These are phyloP conservation scores for Platanthera guangdongensis DNA, from an alignment of 106 monocot species.

Conservation along the genomic window DNA sequence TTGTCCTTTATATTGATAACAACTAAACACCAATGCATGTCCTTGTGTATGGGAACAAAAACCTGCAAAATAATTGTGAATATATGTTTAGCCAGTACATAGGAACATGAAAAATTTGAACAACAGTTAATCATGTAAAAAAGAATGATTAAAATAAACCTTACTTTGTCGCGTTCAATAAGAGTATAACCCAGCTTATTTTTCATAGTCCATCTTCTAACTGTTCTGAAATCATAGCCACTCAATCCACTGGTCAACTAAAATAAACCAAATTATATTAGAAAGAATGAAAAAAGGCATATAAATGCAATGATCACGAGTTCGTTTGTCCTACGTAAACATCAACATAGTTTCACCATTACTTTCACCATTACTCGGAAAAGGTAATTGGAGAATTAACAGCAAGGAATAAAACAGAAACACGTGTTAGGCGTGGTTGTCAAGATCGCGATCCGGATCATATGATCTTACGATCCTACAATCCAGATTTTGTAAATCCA, in stretches of 20 bases:
- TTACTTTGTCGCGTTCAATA: conserved; percentile 10
- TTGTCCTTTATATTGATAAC: conserved; percentile 58
- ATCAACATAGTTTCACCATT: not conserved
- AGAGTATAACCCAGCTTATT: conserved; percentile 4
- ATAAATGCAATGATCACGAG: not conserved
- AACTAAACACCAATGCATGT: conserved; percentile 64
- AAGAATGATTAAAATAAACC: not conserved
- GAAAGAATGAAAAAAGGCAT: not conserved
- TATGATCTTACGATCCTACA: too few relatives aligned
- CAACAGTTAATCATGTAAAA: not conserved
- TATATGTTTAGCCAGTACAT: not conserved
- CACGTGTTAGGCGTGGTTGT: not conserved
- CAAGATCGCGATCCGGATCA: too few relatives aligned
- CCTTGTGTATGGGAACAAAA: conserved; percentile 79
- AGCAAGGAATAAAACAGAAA: not conserved
- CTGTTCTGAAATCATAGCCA: conserved; percentile 3
- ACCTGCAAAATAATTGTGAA: conserved; percentile 28
- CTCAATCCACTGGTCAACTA: conserved; percentile 1
- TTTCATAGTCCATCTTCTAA: conserved; percentile 7
- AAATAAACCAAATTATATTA: conserved; percentile 2
- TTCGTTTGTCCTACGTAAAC: not conserved
- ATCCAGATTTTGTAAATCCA: too few relatives aligned
- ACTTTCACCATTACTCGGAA: not conserved
- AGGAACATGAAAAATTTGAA: not conserved
- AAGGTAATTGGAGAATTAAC: not conserved